These are phyloP conservation scores for Galerina marginata DNA, from an alignment of 768 basidiomycete species.

Conservation along the genomic window DNA sequence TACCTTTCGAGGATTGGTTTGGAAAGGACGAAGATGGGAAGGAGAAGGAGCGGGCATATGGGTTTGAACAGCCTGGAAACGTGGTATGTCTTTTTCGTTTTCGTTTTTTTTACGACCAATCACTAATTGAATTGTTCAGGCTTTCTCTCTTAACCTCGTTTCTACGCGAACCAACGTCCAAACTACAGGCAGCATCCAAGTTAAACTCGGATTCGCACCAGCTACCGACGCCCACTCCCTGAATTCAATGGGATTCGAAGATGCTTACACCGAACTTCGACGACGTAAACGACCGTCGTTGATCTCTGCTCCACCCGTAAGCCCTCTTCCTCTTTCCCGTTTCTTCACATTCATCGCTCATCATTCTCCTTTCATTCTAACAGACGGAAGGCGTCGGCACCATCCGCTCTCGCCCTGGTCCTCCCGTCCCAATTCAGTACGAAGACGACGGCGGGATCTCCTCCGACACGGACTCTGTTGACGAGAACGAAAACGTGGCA, in stretches of 20 bases:
- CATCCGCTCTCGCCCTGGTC: no score
- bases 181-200: conserved; percentile 42
- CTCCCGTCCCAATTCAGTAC: no score
- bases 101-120: no score
- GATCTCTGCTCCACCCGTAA: conserved; percentile 78
- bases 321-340: conserved; percentile 21
- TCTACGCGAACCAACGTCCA: conserved; percentile 45
- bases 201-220: conserved; percentile 51
- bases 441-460: no score
- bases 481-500: no score
- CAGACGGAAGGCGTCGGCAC: no score
- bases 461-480: no score
- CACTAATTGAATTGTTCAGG: no score
- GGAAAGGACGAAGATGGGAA: conserved; percentile 13
- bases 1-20: conserved; percentile 89
- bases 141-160: conserved; percentile 41
- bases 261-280: conserved; percentile 63
- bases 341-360: no score
- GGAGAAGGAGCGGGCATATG: conserved; percentile 34
- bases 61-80: conserved; percentile 67
- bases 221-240: conserved; percentile 42
- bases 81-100: conserved; percentile 45
- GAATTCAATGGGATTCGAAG: conserved; percentile 51
- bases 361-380: no score
- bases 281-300: conserved; percentile 69